Evolutionary conservation across 192 early-diverging fungal species (phyloP).

Genomic region (Podila verticillata): DNA sequence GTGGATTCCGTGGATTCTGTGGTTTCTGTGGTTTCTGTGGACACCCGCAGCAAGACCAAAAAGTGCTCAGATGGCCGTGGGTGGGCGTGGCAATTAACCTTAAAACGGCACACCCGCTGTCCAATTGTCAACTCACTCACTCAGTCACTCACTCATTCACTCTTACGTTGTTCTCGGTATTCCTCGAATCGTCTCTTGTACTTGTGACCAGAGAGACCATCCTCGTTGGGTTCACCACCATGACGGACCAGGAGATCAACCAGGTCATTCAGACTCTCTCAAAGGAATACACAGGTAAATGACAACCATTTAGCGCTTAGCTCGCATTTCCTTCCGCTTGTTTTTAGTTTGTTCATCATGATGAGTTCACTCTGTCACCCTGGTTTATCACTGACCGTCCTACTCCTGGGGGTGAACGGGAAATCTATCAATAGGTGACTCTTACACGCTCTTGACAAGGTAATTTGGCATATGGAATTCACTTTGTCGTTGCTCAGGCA

Average conservation of each 20-base stretch:
- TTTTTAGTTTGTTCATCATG: background rate
- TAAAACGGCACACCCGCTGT: too few relatives aligned
- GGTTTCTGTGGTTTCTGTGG: background rate
- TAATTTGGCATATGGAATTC: conserved; percentile 4
- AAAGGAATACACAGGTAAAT: conserved; percentile 47
- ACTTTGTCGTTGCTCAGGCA: background rate
- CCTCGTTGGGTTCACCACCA: conserved; percentile 44
- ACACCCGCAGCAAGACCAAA: background rate
- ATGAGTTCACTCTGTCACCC: background rate
- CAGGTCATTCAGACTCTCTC: conserved; percentile 43
- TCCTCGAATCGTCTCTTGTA: background rate
- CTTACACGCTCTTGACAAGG: conserved; percentile 40
- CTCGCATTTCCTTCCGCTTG: background rate
- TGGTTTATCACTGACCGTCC: background rate
- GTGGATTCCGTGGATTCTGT: background rate
- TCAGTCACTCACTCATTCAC: background rate
- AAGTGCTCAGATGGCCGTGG: too few relatives aligned
- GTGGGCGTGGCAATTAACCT: too few relatives aligned
- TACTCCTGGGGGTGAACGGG: background rate
- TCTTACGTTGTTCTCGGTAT: background rate
- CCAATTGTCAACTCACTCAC: background rate
- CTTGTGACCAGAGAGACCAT: conserved; percentile 29
- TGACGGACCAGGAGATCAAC: conserved; percentile 41
- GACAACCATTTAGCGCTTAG: background rate
- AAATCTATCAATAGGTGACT: conserved; percentile 43